Evolutionary conservation across 1,284 basidiomycete species (phyloP), one percentile per base, ranked within the genome.

Genomic region (Tilletia setariae): DNA sequence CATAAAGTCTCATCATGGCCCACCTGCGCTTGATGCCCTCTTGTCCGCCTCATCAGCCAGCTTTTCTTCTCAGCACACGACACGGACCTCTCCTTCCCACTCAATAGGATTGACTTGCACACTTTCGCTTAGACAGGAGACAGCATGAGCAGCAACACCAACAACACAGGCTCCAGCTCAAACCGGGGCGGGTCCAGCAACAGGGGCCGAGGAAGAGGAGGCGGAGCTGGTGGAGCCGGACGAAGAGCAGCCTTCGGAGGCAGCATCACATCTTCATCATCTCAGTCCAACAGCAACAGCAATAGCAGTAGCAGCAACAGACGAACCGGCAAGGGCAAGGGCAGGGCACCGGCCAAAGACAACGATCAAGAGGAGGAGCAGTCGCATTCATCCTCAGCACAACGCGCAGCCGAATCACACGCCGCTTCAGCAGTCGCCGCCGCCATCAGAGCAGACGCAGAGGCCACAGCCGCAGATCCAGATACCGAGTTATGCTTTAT

Each of bases 401-500:
- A 35, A 21, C 25, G 28, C 19, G 65, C 40, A 32, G 66, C 43
- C n/a, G 44, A 62, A 23, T 62, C 42, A 16, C 66, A 70, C n/a
- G 70, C 66, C 19, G 68, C 59, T 4, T 43, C 56, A 16, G 56
- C 56, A 2, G 56, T 30, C 2, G 56, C 56, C 8, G 56, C 56
- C n/a, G 56, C 25, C 35, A 47, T 25, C 46, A 25, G 46, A 15
- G 65, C 44, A 62, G 64, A 61, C 16, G 65, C 67, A 35, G 84
- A 86, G 63, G 86, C 86, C 78, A 80, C 84, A 61, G 76, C 86
- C 16, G 69, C 72, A 11, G 76, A 76, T 32, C 74, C 43, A 21
- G 30, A n/a, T 16, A 19, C 56, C 56, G 81, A 83, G 43, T 82
- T 90, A 2, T 98, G 96, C 84, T 95, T 90, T 86, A 98, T 98